Evolutionary conservation across 768 basidiomycete genomes (phyloP), one percentile per base, ranked within the genome.

Genomic region (Dioszegia aurantiaca): DNA sequence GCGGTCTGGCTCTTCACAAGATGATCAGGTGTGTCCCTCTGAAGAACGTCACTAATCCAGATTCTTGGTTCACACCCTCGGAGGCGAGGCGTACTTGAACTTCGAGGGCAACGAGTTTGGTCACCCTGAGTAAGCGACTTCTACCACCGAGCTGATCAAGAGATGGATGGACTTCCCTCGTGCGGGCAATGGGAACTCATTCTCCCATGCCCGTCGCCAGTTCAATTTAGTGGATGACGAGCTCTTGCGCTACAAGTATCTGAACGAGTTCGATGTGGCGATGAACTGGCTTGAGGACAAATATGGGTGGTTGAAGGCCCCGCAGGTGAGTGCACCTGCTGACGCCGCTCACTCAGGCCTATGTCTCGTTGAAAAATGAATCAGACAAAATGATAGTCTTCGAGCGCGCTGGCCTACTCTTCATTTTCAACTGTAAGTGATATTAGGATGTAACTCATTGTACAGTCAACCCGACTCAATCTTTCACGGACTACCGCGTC

Each of bases 21-120:
- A 87, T 98, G 86, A 97, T 99, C 72, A 82, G 94, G 93, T 91
- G 63, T 43, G 81, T n/a, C 70, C 21, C n/a, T 19, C 23, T 55
- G 26, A 21, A 16, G 23, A 14, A 62, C 49, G 55, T 48, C 4
- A 33, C 19, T 33, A 14, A 33, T 12, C 24, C 46, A 95, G 93
- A 37, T 80, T 99, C 30, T 78, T 99, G 27, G 90, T 90, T 0
- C 91, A 95, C 67, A 83, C 90, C 1, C 82, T 99, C 19, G 95
- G 95, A 19, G 95, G 95, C 17, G 95, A 99, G 79, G 94, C 90
- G 0, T 99, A 95, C 75, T 81, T 99, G 61, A 98, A 95, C 77
- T 99, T 99, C 56, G 91, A 94, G 77, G 92, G 90, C 30, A 98
- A 97, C 63, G 94, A 99, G 73, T 99, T 99, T 72, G 94, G 94